phyloP scores from a whole-genome alignment of 2,329 filamentous ascomycete species.

The Pezicula rhizophila region DNA sequence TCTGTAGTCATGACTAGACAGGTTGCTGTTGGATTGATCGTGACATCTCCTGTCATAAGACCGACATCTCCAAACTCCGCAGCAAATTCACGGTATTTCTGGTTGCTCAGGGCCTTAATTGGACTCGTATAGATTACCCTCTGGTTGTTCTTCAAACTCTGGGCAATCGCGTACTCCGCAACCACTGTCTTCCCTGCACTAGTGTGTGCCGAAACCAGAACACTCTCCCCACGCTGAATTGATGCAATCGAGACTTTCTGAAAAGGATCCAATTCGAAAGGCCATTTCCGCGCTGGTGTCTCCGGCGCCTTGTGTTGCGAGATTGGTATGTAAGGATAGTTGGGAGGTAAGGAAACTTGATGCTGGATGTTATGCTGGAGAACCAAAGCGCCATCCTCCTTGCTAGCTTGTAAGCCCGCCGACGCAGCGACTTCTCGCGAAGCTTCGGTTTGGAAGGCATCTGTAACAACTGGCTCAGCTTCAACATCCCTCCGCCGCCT shows the following conservation, averaged over 20 bases:
- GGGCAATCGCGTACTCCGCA: slow-evolving; percentile 95
- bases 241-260: slow-evolving; percentile 91
- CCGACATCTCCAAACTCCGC: slow-evolving; percentile 95
- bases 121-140: slow-evolving; percentile 98
- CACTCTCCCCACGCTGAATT: slow-evolving; percentile 93
- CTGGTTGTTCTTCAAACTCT: slow-evolving; percentile 95
- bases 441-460: slow-evolving; percentile 91
- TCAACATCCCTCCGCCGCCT: slow-evolving; percentile 57
- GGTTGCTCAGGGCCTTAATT: slow-evolving; percentile 97
- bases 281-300: slow-evolving; percentile 75
- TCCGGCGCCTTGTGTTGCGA: slow-evolving; percentile 88
- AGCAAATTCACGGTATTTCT: slow-evolving; percentile 95
- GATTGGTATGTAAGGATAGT: slow-evolving; percentile 92
- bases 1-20: slow-evolving; percentile 99
- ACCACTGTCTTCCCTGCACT: slow-evolving; percentile 98
- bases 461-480: slow-evolving; percentile 77
- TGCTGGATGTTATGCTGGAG: slow-evolving; percentile 97
- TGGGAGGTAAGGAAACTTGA: slow-evolving; percentile 89
- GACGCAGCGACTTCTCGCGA: slow-evolving; percentile 77
- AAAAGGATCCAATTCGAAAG: slow-evolving; percentile 94
- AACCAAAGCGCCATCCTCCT: slow-evolving; percentile 55
- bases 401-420: slow-evolving; percentile 23
- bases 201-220: slow-evolving; percentile 93
- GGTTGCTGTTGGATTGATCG: slow-evolving; percentile 96
- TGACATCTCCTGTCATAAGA: slow-evolving; percentile 98